Percentiles rank a stretch among this genome's conserved stretches.
Conservation (phyloP, 2,329 filamentous ascomycete genomes). For the Penicillium sp. region DNA sequence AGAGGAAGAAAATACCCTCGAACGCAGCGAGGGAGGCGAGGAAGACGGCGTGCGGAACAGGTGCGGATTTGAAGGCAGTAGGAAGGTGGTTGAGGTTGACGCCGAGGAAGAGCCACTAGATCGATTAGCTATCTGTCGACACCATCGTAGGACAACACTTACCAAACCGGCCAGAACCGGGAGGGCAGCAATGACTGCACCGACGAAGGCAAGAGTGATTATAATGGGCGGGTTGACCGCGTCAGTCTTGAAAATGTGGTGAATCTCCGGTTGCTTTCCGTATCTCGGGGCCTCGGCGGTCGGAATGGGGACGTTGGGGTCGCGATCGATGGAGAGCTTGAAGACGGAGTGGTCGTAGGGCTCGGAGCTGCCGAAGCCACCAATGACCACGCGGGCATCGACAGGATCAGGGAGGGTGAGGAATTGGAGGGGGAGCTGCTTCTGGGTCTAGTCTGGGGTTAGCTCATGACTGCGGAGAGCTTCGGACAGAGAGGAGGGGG, state of each 20-base stretch:
- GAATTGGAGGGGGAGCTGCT: slow-evolving; percentile 85
- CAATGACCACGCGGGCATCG: slow-evolving; percentile 80
- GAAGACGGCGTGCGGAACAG: slow-evolving; percentile 81
- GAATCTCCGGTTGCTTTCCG: slow-evolving; percentile 80
- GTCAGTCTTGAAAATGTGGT: slow-evolving; percentile 85
- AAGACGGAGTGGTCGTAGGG: slow-evolving; percentile 74
- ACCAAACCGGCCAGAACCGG: slow-evolving; percentile 74
- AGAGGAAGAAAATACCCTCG: slow-evolving; percentile 91
- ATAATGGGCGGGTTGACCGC: slow-evolving; percentile 79
- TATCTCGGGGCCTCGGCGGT: slow-evolving; percentile 77
- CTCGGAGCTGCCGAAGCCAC: slow-evolving; percentile 76
- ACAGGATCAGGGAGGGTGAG: slow-evolving; percentile 70
- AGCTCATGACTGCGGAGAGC: slow-evolving; percentile 20
- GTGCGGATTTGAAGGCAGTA: slow-evolving; percentile 75
- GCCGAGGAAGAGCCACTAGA: slow-evolving; percentile 78
- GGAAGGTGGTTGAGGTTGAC: slow-evolving; percentile 79
- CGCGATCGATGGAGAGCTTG: slow-evolving; percentile 68
- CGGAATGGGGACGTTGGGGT: slow-evolving; percentile 64
- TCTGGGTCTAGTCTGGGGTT: slow-evolving; percentile 67
- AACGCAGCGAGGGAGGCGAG: slow-evolving; percentile 84
- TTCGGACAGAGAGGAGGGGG: not conserved
- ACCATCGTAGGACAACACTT: slow-evolving; percentile 39
- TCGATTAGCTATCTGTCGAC: slow-evolving; percentile 11
- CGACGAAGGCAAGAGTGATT: slow-evolving; percentile 76
- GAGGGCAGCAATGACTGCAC: slow-evolving; percentile 72